These are phyloP conservation scores for Xylaria sp. DNA, from an alignment of 2,329 filamentous ascomycete genomes.

Conservation along the genomic window DNA sequence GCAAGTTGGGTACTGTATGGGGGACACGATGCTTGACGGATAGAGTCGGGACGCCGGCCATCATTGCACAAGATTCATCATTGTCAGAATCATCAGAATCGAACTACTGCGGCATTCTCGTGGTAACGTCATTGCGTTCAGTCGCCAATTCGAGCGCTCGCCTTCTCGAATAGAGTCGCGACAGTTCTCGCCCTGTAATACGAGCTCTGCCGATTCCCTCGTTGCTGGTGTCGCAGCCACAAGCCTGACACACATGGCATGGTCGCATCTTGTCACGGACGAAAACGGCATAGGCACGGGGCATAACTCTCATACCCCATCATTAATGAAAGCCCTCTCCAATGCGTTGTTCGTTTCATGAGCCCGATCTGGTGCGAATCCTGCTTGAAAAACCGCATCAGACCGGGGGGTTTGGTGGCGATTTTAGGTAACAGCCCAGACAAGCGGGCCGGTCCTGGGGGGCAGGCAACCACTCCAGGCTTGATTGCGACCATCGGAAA, in stretches of 20 bases:
- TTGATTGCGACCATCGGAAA: not conserved
- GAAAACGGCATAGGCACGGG: not conserved
- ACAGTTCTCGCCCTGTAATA: not conserved
- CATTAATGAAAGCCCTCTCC: not conserved
- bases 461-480: not conserved
- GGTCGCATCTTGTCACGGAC: conserved; percentile 7
- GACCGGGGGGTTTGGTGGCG: not conserved
- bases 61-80: conserved; percentile 4
- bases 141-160: not conserved
- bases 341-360: not conserved
- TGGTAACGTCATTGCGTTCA: conserved; percentile 2
- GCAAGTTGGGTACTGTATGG: not conserved
- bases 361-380: not conserved
- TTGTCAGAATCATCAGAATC: not conserved
- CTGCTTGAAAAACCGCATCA: not conserved
- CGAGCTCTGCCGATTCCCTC: conserved; percentile 6
- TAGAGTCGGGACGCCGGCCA: not conserved
- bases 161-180: not conserved
- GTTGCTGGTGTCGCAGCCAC: conserved; percentile 10
- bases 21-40: not conserved
- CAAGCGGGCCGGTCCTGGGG: not conserved
- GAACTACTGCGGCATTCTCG: conserved; percentile 3
- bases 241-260: conserved; percentile 2
- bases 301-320: not conserved
- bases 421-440: not conserved